A percentile compares a stretch with the other conserved stretches of the same genome.
Conservation (phyloP, 345 rosid species). For the Passiflora organensis region DNA sequence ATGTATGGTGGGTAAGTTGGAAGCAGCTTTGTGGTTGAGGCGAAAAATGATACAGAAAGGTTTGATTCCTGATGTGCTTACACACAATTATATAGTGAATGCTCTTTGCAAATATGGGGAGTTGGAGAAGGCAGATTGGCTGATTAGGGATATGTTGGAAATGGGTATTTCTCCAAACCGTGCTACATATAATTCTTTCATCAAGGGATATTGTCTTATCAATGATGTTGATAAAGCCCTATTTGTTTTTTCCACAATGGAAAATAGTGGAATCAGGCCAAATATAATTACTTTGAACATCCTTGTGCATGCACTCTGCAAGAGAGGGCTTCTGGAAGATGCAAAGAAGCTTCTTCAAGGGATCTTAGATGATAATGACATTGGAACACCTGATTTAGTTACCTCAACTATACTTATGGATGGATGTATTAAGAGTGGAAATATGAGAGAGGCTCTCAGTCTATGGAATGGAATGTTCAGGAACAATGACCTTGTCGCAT, state of each 20-base stretch:
- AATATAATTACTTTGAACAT: slow-evolving; percentile 61
- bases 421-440: slow-evolving; percentile 56
- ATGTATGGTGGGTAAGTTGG: slow-evolving; percentile 57
- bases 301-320: slow-evolving; percentile 55
- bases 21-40: slow-evolving; percentile 59
- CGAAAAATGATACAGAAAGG: slow-evolving; percentile 47
- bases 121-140: slow-evolving; percentile 47
- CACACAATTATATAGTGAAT: slow-evolving; percentile 62
- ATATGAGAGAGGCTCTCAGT: slow-evolving; percentile 39
- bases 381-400: slow-evolving; percentile 34
- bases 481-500: slow-evolving; percentile 43
- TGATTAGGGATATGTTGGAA: slow-evolving; percentile 64
- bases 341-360: slow-evolving; percentile 42
- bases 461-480: slow-evolving; percentile 42
- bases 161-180: slow-evolving; percentile 55
- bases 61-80: slow-evolving; percentile 45
- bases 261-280: slow-evolving; percentile 43
- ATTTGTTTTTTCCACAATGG: slow-evolving; percentile 42
- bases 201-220: slow-evolving; percentile 54
- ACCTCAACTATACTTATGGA: slow-evolving; percentile 68
- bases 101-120: slow-evolving; percentile 50
- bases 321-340: slow-evolving; percentile 47
- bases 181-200: slow-evolving; percentile 56
- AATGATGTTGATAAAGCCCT: slow-evolving; percentile 55
- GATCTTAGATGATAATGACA: slow-evolving; percentile 34